These are phyloP conservation scores for Daedalea quercina DNA, from an alignment of 768 basidiomycete species.

Conservation along the genomic window DNA sequence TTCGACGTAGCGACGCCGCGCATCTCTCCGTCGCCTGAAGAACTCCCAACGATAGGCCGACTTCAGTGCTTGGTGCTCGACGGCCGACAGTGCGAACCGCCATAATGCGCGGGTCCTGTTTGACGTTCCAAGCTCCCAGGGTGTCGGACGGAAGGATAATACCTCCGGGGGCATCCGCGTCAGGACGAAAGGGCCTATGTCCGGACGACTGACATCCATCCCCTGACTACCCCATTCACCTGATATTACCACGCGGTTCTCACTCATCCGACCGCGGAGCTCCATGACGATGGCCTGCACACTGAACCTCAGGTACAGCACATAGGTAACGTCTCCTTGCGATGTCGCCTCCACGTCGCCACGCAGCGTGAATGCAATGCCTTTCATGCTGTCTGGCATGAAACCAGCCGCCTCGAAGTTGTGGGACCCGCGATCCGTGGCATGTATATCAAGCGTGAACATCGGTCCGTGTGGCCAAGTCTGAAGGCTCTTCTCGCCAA, in stretches of 20 bases:
- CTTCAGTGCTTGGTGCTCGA: slow-evolving; percentile 16
- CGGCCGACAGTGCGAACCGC: slow-evolving; percentile 25
- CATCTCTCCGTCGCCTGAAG: slow-evolving; percentile 24
- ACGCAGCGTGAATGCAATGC: slow-evolving; percentile 12
- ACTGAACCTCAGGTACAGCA: slow-evolving; percentile 16
- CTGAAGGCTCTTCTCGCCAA: background rate
- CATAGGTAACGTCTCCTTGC: slow-evolving; percentile 6
- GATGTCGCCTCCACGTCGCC: slow-evolving; percentile 10
- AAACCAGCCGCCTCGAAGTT: slow-evolving; percentile 12
- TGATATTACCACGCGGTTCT: slow-evolving; percentile 15
- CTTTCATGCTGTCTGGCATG: slow-evolving; percentile 4
- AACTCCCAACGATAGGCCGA: slow-evolving; percentile 25
- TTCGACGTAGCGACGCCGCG: slow-evolving; percentile 23
- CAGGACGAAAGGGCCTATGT: slow-evolving; percentile 19
- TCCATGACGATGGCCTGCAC: slow-evolving; percentile 18
- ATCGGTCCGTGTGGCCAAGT: background rate
- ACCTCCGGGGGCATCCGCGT: slow-evolving; percentile 21
- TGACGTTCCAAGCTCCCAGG: slow-evolving; percentile 13
- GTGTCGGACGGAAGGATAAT: slow-evolving; percentile 23
- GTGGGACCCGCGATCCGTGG: slow-evolving; percentile 3
- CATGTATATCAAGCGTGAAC: slow-evolving; percentile 3
- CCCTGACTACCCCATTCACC: slow-evolving; percentile 22
- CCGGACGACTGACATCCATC: background rate
- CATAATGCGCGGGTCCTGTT: slow-evolving; percentile 25
- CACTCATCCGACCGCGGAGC: slow-evolving; percentile 17